Evolutionary conservation across 2,329 filamentous ascomycete species (phyloP), one percentile per base, ranked within the genome.

Genomic region (Colletotrichum caudatum): DNA sequence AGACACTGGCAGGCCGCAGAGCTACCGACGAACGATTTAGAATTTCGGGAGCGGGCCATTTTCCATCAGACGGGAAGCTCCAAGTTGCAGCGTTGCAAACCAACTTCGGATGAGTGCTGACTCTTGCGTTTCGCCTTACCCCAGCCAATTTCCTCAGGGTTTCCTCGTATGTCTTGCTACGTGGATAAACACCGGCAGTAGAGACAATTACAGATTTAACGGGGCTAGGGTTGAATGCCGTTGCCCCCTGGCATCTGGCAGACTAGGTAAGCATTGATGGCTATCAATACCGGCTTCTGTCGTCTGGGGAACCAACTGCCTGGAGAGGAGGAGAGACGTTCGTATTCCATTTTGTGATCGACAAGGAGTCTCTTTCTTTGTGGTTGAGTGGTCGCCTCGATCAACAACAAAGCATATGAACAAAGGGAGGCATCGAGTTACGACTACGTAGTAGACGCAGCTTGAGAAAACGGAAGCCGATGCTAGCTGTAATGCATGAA

Each of bases 301-400:
- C 66, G 69, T 64, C 66, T 64, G 54, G 60, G 69, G 60, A 72
- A 72, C 65, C 57, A 72, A 72, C 65, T 51, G 54, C 51, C 44
- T 39, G 48, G 46, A 23, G n/a, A 50, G 56, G 60, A 50, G 23
- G 56, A 39, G 64, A 26, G 46, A 63, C 41, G 57, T 20, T 48
- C 20, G 33, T 29, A 39, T 51, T 18, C 18, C 16, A 8, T 41
- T 51, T 37, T n/a, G 35, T 54, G 69, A 69, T 69, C 44, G 18
- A 33, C 59, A 39, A 54, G 8, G 18, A 29, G 20, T 59, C 37
- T 23, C 18, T 35, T 56, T 14, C 20, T 26, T 44, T 20, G 12
- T 35, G 23, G 50, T 11, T 3, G 23, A 14, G 14, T 20, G 60
- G 14, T 35, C 41, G 14, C 23, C 35, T 33, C 35, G 16, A 20